phyloP scores from a whole-genome alignment of 352 stramenopile species.

The Phytophthora fragariaefolia region DNA sequence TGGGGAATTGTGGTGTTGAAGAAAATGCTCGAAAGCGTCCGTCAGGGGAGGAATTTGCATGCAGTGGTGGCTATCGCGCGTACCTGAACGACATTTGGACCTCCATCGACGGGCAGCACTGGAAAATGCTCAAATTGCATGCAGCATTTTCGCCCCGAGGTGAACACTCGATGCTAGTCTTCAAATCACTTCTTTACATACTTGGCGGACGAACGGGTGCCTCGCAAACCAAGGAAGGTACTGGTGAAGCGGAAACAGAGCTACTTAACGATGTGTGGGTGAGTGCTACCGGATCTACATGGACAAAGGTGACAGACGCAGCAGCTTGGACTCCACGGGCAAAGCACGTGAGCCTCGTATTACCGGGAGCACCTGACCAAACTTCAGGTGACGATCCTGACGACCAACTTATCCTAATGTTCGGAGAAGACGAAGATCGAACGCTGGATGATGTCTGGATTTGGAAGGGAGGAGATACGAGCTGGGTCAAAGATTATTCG shows the following conservation, averaged over 20 bases:
- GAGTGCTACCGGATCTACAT: conserved; percentile 55
- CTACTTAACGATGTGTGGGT: conserved; percentile 80
- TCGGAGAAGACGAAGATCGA: conserved; percentile 67
- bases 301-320: conserved; percentile 33
- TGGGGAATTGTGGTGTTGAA: conserved; percentile 71
- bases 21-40: conserved; percentile 56
- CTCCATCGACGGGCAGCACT: conserved; percentile 64
- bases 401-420: conserved; percentile 65
- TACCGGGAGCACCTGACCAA: conserved; percentile 49
- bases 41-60: conserved; percentile 70
- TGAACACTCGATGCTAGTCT: conserved; percentile 73
- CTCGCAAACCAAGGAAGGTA: conserved; percentile 26
- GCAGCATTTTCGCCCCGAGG: conserved; percentile 58
- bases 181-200: conserved; percentile 62
- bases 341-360: conserved; percentile 56
- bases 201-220: conserved; percentile 59
- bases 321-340: conserved; percentile 61
- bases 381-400: conserved; percentile 50
- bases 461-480: conserved; percentile 42
- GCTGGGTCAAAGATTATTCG: conserved; percentile 63
- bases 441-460: conserved; percentile 72
- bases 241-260: conserved; percentile 21
- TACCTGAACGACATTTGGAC: conserved; percentile 82
- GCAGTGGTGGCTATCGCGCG: conserved; percentile 62
- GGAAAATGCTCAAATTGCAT: conserved; percentile 53